Percentiles rank a stretch among this genome's conserved stretches.
These are phyloP conservation scores for Rhizopus microsporus DNA, from an alignment of 371 early-diverging fungal species.

Conservation along the genomic window DNA sequence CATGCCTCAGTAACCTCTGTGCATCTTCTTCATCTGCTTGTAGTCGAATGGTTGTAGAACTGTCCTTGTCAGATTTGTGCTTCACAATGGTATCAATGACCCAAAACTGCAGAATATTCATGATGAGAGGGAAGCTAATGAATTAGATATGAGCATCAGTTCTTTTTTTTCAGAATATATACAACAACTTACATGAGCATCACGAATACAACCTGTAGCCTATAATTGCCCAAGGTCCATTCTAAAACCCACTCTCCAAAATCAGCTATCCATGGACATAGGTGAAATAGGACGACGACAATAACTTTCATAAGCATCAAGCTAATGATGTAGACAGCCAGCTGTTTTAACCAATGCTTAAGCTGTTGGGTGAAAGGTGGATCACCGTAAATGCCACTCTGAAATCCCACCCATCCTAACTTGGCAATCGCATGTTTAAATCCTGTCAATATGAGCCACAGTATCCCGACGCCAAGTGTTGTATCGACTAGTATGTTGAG, in stretches of 20 bases:
- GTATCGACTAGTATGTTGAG: constrained; percentile 73
- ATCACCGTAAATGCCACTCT: constrained; percentile 66
- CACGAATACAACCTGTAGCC: constrained; percentile 63
- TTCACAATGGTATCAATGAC: constrained; percentile 66
- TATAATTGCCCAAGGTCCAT: constrained; percentile 57
- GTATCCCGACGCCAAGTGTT: constrained; percentile 66
- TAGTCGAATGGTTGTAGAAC: constrained; percentile 13
- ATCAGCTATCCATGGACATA: constrained; percentile 58
- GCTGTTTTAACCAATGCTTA: constrained; percentile 60
- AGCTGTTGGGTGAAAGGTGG: constrained; percentile 55
- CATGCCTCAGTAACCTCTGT: constrained; percentile 20
- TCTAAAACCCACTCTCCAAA: constrained; percentile 61
- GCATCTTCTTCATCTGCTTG: constrained; percentile 27
- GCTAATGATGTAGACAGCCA: constrained; percentile 54
- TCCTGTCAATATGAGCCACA: constrained; percentile 56
- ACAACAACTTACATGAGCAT: constrained; percentile 53
- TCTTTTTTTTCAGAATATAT: not conserved
- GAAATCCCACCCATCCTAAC: constrained; percentile 46
- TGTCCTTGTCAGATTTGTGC: constrained; percentile 40
- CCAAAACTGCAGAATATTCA: constrained; percentile 72
- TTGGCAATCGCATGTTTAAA: constrained; percentile 39
- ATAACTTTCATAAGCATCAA: constrained; percentile 63
- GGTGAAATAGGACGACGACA: constrained; percentile 47
- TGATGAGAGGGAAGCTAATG: constrained; percentile 49
- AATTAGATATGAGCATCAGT: not conserved